Evolutionary conservation across 2,329 filamentous ascomycete genomes (phyloP).

Genomic region (Chalaropsis ovoidea): DNA sequence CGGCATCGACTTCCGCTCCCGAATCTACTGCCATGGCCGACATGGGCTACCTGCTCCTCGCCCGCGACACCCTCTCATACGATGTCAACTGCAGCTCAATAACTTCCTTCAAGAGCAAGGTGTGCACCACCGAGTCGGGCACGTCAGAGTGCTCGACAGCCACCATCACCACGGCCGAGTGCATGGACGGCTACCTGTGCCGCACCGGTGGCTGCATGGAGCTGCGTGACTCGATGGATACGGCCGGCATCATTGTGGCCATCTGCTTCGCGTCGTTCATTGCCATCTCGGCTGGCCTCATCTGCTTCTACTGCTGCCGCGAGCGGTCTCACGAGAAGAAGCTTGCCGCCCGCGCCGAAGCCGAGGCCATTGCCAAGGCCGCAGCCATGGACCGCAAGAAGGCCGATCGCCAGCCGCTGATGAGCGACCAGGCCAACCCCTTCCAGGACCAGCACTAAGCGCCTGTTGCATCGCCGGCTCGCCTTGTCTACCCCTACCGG

Average conservation of each 20-base stretch:
- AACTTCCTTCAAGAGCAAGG: conserved; percentile 31
- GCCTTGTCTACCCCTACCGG: conserved; percentile 15
- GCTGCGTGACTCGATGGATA: conserved; percentile 34
- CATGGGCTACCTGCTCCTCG: conserved; percentile 26
- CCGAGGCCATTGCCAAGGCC: conserved; percentile 42
- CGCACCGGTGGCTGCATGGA: conserved; percentile 38
- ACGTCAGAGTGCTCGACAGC: conserved; percentile 37
- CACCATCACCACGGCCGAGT: conserved; percentile 33
- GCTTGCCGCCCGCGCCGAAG: conserved; percentile 40
- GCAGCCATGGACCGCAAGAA: conserved; percentile 36
- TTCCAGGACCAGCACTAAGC: conserved; percentile 33
- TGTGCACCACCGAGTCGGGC: conserved; percentile 29
- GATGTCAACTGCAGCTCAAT: conserved; percentile 25
- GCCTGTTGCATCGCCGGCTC: conserved; percentile 18
- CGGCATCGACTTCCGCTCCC: not conserved
- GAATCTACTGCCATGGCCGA: conserved; percentile 24
- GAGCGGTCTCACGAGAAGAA: conserved; percentile 40
- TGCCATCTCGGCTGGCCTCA: conserved; percentile 33
- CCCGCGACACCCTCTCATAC: conserved; percentile 17
- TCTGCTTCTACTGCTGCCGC: conserved; percentile 45
- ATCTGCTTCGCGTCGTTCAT: conserved; percentile 39
- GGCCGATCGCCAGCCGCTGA: conserved; percentile 34
- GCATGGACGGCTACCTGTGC: conserved; percentile 40
- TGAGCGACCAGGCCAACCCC: conserved; percentile 32
- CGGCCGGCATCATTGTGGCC: conserved; percentile 40